Percentiles rank a stretch among this genome's conserved stretches.
Evolutionary conservation across 31 red algal genomes (phyloP).

Genomic region (Asparagopsis taxiformis): DNA sequence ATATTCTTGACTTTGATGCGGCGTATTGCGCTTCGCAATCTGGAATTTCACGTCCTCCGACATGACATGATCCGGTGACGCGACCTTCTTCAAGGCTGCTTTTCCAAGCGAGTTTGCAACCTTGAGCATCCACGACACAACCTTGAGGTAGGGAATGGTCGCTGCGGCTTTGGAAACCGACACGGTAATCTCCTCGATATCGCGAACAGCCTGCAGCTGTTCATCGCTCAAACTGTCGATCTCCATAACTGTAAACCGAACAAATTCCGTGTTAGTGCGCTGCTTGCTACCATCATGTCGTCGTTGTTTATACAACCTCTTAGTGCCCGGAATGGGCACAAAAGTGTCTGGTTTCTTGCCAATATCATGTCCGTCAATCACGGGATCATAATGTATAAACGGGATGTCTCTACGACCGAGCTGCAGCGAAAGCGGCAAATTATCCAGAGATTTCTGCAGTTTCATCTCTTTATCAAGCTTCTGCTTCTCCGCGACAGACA

Average conservation of each 20-base stretch:
- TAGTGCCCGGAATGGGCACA: constrained; percentile 47
- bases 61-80: constrained; percentile 55
- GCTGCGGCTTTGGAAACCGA: constrained; percentile 31
- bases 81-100: constrained; percentile 24
- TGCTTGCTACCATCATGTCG: too few species aligned
- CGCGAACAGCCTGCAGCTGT: constrained; percentile 28
- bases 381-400: constrained; percentile 63
- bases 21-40: neutral
- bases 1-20: constrained; percentile 4
- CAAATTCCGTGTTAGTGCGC: too few species aligned
- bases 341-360: constrained; percentile 38
- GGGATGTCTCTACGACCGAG: constrained; percentile 30
- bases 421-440: constrained; percentile 16
- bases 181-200: constrained; percentile 13
- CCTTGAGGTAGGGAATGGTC: constrained; percentile 25
- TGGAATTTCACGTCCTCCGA: constrained; percentile 40
- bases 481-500: too few species aligned
- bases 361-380: too few species aligned
- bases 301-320: constrained; percentile 38
- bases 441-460: too few species aligned
- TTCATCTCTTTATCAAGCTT: too few species aligned
- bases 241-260: constrained; percentile 65
- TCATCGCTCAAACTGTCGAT: too few species aligned
- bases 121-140: too few species aligned
- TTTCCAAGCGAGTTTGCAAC: constrained; percentile 32